Conservation (phyloP, 73 alveolate genomes). For the Tetrahymena malaccensis region DNA sequence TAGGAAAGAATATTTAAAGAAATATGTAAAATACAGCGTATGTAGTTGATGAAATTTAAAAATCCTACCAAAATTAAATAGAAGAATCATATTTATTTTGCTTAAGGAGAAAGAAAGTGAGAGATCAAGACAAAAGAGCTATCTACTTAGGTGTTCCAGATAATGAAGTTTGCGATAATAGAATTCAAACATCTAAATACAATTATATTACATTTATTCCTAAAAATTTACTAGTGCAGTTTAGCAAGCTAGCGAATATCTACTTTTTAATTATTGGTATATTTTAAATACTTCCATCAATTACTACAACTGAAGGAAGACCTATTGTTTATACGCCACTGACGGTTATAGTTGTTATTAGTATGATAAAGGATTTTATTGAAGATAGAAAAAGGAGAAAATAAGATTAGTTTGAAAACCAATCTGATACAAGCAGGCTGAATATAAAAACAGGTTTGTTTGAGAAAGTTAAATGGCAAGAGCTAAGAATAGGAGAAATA, state of each 20-base stretch:
- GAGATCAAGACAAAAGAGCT: not conserved
- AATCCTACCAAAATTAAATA: not conserved
- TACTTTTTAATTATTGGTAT: constrained; percentile 59
- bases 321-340: constrained; percentile 42
- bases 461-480: not conserved
- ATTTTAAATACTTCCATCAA: constrained; percentile 38
- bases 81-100: not conserved
- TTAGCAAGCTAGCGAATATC: constrained; percentile 58
- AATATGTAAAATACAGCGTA: not conserved
- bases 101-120: not conserved
- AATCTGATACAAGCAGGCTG: not conserved
- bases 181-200: constrained; percentile 66
- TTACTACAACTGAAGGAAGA: constrained; percentile 35
- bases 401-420: not conserved
- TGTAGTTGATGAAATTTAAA: not conserved
- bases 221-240: constrained; percentile 50
- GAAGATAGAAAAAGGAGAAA: constrained; percentile 89
- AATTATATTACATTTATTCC: constrained; percentile 71
- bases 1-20: not conserved
- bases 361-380: constrained; percentile 78
- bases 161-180: constrained; percentile 2
- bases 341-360: constrained; percentile 65
- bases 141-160: not conserved
- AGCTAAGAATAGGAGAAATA: constrained; percentile 17
- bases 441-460: not conserved